Conservation (phyloP, 805 yeast species). For the Lachancea meyersii region DNA sequence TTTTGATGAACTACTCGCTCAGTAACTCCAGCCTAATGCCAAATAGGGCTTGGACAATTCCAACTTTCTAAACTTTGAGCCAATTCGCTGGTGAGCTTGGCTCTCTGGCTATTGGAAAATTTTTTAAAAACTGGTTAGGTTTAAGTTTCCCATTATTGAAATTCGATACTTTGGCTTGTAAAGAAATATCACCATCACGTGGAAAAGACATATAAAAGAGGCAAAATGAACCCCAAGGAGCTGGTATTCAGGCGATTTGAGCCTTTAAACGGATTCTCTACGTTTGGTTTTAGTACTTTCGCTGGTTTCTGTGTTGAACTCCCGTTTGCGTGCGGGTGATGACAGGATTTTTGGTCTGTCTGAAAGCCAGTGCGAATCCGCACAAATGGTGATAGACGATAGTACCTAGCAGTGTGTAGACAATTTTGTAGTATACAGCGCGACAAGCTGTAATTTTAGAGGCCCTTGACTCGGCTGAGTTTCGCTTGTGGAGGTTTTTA, state of each 20-base stretch:
- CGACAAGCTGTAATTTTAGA: neutral
- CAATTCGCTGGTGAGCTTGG: neutral
- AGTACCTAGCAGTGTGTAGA: neutral
- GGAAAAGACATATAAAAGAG: neutral
- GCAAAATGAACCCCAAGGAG: neutral
- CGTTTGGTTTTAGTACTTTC: neutral
- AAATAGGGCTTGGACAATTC: neutral
- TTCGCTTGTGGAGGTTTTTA: neutral
- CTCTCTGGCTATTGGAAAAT: neutral
- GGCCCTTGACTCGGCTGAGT: neutral
- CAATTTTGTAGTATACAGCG: neutral
- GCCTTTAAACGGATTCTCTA: neutral
- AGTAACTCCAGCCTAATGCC: neutral
- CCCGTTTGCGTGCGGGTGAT: neutral
- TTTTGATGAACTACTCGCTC: neutral
- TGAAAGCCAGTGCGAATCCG: conserved; percentile 1
- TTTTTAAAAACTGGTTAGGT: neutral
- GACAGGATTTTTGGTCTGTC: neutral
- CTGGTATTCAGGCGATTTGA: neutral
- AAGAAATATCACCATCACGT: neutral
- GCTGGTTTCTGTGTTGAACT: neutral
- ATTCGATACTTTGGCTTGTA: neutral
- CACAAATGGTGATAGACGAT: conserved; percentile 1
- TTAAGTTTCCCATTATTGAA: conserved; percentile 1
- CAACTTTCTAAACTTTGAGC: neutral